Base-by-base conservation (phyloP, 805 yeast genomes). In the Priceomyces fermenticarens region DNA sequence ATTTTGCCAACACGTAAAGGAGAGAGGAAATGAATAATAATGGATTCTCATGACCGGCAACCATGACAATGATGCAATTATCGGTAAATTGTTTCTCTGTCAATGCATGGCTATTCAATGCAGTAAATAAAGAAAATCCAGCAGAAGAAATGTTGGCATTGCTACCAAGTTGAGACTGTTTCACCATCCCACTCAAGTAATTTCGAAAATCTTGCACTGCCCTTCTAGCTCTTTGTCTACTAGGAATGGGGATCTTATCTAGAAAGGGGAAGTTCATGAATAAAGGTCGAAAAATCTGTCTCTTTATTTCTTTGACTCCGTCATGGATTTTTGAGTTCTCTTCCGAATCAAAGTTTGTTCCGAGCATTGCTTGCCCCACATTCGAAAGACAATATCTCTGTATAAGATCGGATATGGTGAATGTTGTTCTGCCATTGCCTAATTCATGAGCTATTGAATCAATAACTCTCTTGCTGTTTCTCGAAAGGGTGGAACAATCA, bases 21-120 rank as follows among this genome's bases (percentile, higher is more conserved):
- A 73, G 49, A 0, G 81, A 73, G 0, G 75, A 66, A 44, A 78
- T 48, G 9, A 78, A 55, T 16, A 80, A 51, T 44, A 77, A 79
- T 0, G 85, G 85, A 45, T 80, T 80, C 48, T 80, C 85, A 54
- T 80, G 85, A 0, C 84, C 85, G 0, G 85, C 85, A 34, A 80
- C 75, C 50, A 79, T 55, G 3, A 77, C 61, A 12, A 80, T 78
- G 7, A 77, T 72, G 12, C 77, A 63, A 53, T 80, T 80, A 50
- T 80, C 84, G 2, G 64, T 55, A 39, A 77, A 65, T 47, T 79
- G 83, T 36, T 69, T 64, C 38, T 67, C 58, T 2, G 73, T 62
- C 2, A 80, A 61, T 3, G 45, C 39, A 0, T 67, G 72, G 6
- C 46, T 45, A 4, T 66, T 54, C 32, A 62, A 55, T 1, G 78